Percentiles rank a stretch among this genome's conserved stretches.
phyloP scores from a whole-genome alignment of 768 basidiomycete genomes.

The Podaxis carcinomalis region DNA sequence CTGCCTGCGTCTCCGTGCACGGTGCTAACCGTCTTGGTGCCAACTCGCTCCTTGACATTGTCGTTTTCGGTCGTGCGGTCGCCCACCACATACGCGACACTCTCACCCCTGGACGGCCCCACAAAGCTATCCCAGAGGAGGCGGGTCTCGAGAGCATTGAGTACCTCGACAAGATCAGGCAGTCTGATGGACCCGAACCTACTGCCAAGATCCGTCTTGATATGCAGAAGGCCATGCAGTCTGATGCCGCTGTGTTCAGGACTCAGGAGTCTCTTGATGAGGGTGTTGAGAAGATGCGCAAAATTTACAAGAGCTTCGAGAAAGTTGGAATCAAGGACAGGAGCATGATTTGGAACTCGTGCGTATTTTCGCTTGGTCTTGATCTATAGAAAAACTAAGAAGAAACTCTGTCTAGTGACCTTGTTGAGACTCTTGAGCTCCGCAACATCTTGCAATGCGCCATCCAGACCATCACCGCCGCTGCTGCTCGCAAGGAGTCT shows the following conservation, averaged over 20 bases:
- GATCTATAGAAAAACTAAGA: background rate
- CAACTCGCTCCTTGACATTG: conserved; percentile 97
- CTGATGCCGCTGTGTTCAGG: conserved; percentile 96
- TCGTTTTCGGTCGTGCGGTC: conserved; percentile 99
- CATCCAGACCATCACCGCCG: conserved; percentile 90
- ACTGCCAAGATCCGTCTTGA: conserved; percentile 90
- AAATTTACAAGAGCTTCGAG: conserved; percentile 85
- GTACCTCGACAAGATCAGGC: conserved; percentile 85
- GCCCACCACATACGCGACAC: conserved; percentile 96
- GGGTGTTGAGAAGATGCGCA: conserved; percentile 82
- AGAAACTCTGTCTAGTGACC: conserved; percentile 55
- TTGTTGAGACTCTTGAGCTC: conserved; percentile 95
- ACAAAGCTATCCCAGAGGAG: conserved; percentile 83
- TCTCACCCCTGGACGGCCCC: conserved; percentile 83
- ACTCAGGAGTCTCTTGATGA: conserved; percentile 88
- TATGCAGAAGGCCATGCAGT: conserved; percentile 99
- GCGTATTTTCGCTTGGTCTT: conserved; percentile 23
- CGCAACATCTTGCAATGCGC: conserved; percentile 95
- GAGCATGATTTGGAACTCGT: conserved; percentile 99
- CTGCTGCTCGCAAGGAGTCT: conserved; percentile 92
- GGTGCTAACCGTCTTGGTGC: conserved; percentile 99
- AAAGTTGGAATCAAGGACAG: conserved; percentile 96
- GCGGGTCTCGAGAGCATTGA: conserved; percentile 82
- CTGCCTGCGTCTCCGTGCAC: conserved; percentile 97
- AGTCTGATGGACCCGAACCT: conserved; percentile 70